Evolutionary conservation across 257 asterid genomes (phyloP).

Genomic region (Scutellaria galericulata): DNA sequence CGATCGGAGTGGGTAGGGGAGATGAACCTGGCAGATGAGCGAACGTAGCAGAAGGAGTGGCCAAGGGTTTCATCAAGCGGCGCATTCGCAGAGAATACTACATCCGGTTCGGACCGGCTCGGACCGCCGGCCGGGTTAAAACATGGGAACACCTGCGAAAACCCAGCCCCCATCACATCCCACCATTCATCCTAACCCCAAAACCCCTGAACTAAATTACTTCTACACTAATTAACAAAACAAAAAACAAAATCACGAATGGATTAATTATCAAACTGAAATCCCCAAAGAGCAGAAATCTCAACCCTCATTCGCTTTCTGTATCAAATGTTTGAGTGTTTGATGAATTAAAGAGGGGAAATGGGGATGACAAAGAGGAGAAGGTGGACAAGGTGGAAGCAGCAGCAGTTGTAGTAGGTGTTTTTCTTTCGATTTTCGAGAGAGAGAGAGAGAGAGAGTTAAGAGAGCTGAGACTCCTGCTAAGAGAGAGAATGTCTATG

Average conservation of each 20-base stretch:
- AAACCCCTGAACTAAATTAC: conserved; percentile 34
- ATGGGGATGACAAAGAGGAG: conserved; percentile 36
- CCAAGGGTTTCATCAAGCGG: conserved; percentile 96
- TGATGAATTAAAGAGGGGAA: conserved; percentile 3
- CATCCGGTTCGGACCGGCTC: conserved; percentile 76
- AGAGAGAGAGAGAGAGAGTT: conserved; percentile 35
- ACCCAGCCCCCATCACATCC: conserved; percentile 96
- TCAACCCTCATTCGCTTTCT: conserved; percentile 2
- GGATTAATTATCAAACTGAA: neutral
- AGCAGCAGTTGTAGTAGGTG: conserved; percentile 42
- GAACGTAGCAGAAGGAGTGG: conserved; percentile 97
- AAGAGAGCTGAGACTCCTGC: conserved; percentile 42
- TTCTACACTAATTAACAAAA: neutral
- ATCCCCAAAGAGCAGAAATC: neutral
- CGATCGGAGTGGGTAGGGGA: conserved; percentile 95
- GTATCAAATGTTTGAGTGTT: neutral
- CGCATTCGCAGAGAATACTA: conserved; percentile 55
- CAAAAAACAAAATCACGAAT: neutral
- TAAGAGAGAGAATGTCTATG: conserved; percentile 26
- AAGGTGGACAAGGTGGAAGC: conserved; percentile 32
- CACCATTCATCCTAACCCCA: conserved; percentile 76
- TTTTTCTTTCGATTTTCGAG: conserved; percentile 48
- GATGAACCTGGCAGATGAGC: conserved; percentile 86
- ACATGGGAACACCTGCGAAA: conserved; percentile 88
- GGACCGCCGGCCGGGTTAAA: conserved; percentile 73